Evolutionary conservation across 176 grass and related monocot species (phyloP).

Genomic region (Luzula sylvatica): DNA sequence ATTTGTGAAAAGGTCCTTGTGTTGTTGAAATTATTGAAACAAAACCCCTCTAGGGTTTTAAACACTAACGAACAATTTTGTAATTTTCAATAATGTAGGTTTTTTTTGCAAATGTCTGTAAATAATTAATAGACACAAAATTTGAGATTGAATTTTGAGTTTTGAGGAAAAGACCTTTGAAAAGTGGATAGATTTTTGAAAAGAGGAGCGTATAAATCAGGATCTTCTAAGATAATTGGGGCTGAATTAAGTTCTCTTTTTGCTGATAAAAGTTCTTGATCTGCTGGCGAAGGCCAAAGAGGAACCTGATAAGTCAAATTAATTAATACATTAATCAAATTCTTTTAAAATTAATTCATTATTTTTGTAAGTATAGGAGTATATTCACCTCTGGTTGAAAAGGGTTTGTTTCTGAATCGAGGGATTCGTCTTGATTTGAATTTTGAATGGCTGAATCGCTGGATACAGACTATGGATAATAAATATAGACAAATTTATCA

Average conservation of each 20-base stretch:
- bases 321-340: constrained; percentile 10
- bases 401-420: constrained; percentile 1
- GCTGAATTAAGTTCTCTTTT: constrained; percentile 49
- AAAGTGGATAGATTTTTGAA: constrained; percentile 59
- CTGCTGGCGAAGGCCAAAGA: constrained; percentile 44
- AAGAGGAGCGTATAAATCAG: constrained; percentile 51
- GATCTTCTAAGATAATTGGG: constrained; percentile 34
- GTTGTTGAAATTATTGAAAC: too few relatives aligned
- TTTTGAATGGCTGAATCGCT: constrained; percentile 23
- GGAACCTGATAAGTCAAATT: constrained; percentile 28
- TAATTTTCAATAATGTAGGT: too few relatives aligned
- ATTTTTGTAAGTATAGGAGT: constrained; percentile 2
- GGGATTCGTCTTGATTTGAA: constrained; percentile 4
- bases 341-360: not conserved
- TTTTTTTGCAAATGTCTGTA: too few relatives aligned
- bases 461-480: constrained; percentile 39
- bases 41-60: too few relatives aligned
- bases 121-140: too few relatives aligned
- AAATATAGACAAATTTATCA: not conserved
- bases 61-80: too few relatives aligned
- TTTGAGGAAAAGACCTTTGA: constrained; percentile 42
- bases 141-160: constrained; percentile 7
- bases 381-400: constrained; percentile 28
- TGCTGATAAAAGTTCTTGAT: constrained; percentile 63
- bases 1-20: not conserved